A percentile compares a stretch with the other conserved stretches of the same genome.
Evolutionary conservation across 2,329 filamentous ascomycete genomes (phyloP).

Genomic region (Harringtonia aguacate): DNA sequence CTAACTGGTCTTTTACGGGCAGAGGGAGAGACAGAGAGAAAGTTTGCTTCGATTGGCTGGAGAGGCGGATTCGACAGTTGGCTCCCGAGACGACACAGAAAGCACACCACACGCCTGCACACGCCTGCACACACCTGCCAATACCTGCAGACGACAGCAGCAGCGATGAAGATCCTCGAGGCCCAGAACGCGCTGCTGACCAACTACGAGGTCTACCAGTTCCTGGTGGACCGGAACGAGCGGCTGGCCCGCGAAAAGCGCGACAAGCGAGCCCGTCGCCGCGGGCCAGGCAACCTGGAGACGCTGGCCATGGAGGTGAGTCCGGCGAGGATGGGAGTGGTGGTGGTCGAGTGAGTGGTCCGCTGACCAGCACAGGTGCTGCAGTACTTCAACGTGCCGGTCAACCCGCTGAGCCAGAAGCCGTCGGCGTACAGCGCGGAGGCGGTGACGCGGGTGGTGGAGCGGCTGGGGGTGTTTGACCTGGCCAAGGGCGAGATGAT

Average conservation of each 20-base stretch:
- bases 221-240: conserved; percentile 36
- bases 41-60: too few relatives aligned
- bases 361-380: conserved; percentile 7
- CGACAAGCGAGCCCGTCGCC: conserved; percentile 34
- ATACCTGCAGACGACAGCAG: too few relatives aligned
- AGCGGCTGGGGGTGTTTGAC: conserved; percentile 43
- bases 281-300: conserved; percentile 44
- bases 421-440: conserved; percentile 41
- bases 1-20: too few relatives aligned
- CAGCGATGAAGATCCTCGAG: conserved; percentile 59
- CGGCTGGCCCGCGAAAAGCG: conserved; percentile 37
- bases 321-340: too few relatives aligned
- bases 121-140: too few relatives aligned
- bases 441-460: conserved; percentile 42
- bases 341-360: too few relatives aligned
- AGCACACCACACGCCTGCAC: too few relatives aligned
- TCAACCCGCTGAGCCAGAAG: conserved; percentile 44
- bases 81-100: too few relatives aligned
- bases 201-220: conserved; percentile 63
- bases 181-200: conserved; percentile 58
- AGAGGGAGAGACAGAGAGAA: too few relatives aligned
- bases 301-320: conserved; percentile 55
- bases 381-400: conserved; percentile 32
- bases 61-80: too few relatives aligned
- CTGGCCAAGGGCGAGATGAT: conserved; percentile 58